A percentile compares a stretch with the other conserved stretches of the same genome.
These are phyloP conservation scores for Phytophthora colocasiae DNA, from an alignment of 352 stramenopile genomes.

Conservation along the genomic window DNA sequence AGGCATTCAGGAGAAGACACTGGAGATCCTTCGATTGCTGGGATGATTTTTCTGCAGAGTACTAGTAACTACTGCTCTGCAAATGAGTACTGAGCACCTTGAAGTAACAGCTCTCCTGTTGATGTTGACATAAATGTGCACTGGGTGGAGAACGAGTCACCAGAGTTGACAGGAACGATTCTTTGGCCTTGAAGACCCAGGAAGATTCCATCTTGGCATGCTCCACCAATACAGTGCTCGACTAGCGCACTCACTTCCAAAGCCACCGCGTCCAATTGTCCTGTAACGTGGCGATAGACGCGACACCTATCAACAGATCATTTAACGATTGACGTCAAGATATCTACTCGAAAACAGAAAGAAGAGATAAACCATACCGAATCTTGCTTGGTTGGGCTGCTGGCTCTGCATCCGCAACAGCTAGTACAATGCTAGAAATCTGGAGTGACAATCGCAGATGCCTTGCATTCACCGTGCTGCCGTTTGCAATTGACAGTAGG, in stretches of 20 bases:
- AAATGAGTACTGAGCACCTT: slow-evolving; percentile 56
- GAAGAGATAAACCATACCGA: slow-evolving; percentile 27
- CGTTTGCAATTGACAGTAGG: slow-evolving; percentile 25
- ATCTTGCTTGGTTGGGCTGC: slow-evolving; percentile 35
- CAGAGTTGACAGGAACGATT: slow-evolving; percentile 35
- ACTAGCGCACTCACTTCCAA: slow-evolving; percentile 47
- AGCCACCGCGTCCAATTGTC: slow-evolving; percentile 16
- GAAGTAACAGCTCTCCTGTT: slow-evolving; percentile 43
- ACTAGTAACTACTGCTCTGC: slow-evolving; percentile 24
- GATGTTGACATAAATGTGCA: slow-evolving; percentile 38
- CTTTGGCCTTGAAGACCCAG: slow-evolving; percentile 48
- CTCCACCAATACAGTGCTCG: slow-evolving; percentile 43
- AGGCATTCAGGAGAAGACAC: slow-evolving; percentile 84
- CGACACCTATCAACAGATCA: slow-evolving; percentile 43
- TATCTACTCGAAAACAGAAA: background rate
- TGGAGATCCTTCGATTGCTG: slow-evolving; percentile 67
- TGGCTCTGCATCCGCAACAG: slow-evolving; percentile 9
- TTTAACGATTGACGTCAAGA: slow-evolving; percentile 12
- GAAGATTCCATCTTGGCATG: slow-evolving; percentile 57
- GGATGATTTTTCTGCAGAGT: background rate
- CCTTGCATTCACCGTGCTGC: slow-evolving; percentile 8
- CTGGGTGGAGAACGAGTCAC: slow-evolving; percentile 49
- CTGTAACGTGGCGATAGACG: slow-evolving; percentile 37
- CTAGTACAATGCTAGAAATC: slow-evolving; percentile 40
- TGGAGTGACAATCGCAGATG: slow-evolving; percentile 43